These are phyloP conservation scores for Lonicera japonica DNA, from an alignment of 129 eudicot species.

Conservation along the genomic window DNA sequence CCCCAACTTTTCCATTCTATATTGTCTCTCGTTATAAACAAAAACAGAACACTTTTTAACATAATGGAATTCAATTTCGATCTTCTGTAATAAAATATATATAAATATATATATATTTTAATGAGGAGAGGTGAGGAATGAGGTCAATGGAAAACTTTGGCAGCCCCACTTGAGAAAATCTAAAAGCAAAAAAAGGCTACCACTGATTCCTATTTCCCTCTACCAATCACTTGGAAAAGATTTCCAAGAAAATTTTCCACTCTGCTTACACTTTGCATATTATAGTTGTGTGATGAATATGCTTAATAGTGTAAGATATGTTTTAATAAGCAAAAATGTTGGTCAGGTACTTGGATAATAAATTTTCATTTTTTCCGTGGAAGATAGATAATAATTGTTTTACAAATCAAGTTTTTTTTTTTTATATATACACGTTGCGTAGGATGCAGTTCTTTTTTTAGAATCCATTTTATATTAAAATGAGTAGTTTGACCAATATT, in stretches of 20 bases:
- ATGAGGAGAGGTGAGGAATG: slow-evolving; percentile 10
- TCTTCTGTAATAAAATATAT: background rate
- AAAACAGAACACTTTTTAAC: background rate
- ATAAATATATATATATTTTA: background rate
- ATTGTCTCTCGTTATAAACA: background rate
- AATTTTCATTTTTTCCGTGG: too few relatives aligned
- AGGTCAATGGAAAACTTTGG: slow-evolving; percentile 15
- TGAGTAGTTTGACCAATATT: too few relatives aligned
- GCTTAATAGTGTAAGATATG: slow-evolving; percentile 5
- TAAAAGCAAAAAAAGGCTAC: slow-evolving; percentile 8
- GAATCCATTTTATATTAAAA: too few relatives aligned
- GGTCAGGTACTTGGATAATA: too few relatives aligned
- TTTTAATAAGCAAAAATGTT: too few relatives aligned
- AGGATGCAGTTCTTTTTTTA: too few relatives aligned
- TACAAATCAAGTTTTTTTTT: too few relatives aligned
- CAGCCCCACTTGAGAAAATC: slow-evolving; percentile 10
- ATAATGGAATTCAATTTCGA: background rate
- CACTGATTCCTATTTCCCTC: background rate
- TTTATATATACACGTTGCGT: too few relatives aligned
- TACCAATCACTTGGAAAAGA: slow-evolving; percentile 10
- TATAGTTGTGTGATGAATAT: background rate
- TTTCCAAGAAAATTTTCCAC: background rate
- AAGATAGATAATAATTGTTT: too few relatives aligned
- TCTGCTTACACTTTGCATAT: background rate
- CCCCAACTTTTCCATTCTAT: background rate